These are phyloP conservation scores for Gyromitra esculenta DNA, from an alignment of 2,329 filamentous ascomycete genomes.

Conservation along the genomic window DNA sequence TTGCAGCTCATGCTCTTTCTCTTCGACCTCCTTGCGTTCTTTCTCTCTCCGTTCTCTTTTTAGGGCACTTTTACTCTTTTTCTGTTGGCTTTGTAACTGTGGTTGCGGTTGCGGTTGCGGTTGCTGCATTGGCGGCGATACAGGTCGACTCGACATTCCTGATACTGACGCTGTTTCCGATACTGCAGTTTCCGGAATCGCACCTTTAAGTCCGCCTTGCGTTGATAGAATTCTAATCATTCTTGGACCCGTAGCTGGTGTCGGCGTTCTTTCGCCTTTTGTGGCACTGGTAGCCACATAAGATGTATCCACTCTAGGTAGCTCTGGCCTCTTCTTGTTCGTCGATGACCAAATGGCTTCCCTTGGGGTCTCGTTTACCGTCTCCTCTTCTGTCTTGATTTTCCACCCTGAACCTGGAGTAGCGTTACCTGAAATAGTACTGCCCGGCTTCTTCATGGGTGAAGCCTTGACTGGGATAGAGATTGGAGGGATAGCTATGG, in stretches of 20 bases:
- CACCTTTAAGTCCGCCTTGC: slow-evolving; percentile 30
- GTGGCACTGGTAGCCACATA: neutral
- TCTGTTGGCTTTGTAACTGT: slow-evolving; percentile 22
- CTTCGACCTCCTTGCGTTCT: slow-evolving; percentile 70
- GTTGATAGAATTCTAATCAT: slow-evolving; percentile 45
- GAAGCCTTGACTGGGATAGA: slow-evolving; percentile 11
- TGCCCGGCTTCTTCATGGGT: slow-evolving; percentile 21
- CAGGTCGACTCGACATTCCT: slow-evolving; percentile 46
- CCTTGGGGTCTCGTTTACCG: slow-evolving; percentile 11
- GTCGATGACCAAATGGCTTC: neutral
- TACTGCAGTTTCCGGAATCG: slow-evolving; percentile 33
- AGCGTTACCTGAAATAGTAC: slow-evolving; percentile 19
- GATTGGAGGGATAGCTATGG: slow-evolving; percentile 18
- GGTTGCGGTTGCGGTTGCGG: slow-evolving; percentile 1
- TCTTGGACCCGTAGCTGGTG: slow-evolving; percentile 13
- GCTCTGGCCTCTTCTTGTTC: slow-evolving; percentile 34
- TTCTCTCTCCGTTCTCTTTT: slow-evolving; percentile 74
- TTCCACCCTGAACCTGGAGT: slow-evolving; percentile 29
- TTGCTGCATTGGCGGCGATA: slow-evolving; percentile 34
- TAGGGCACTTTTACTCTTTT: slow-evolving; percentile 59
- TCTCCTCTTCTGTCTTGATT: slow-evolving; percentile 24
- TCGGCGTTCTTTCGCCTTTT: slow-evolving; percentile 40
- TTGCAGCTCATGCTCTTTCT: slow-evolving; percentile 68
- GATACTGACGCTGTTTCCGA: slow-evolving; percentile 50
- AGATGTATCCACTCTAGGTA: slow-evolving; percentile 43